These are phyloP conservation scores for Ammopiptanthus mongolicus DNA, from an alignment of 306 rosid species.

Conservation along the genomic window DNA sequence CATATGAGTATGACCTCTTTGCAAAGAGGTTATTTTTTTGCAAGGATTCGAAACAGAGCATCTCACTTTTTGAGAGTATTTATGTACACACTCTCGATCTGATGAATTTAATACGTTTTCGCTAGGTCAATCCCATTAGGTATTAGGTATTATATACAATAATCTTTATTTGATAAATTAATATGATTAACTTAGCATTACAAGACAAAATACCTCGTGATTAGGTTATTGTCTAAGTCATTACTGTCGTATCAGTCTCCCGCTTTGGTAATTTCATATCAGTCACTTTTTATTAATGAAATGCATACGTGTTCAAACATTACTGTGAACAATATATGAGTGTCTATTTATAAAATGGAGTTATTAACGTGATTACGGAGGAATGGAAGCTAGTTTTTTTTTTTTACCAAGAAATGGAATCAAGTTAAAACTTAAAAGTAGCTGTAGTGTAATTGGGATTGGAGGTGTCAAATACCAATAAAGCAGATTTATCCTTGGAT, in stretches of 20 bases:
- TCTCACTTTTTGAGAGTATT: too few species aligned
- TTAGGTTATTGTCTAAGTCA: not conserved
- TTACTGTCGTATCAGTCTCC: not conserved
- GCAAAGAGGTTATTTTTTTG: too few species aligned
- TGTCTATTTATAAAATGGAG: not conserved
- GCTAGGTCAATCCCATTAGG: too few species aligned
- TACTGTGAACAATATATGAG: not conserved
- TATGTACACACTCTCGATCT: too few species aligned
- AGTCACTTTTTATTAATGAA: not conserved
- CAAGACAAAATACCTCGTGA: not conserved
- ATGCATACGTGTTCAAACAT: not conserved
- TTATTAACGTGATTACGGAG: not conserved
- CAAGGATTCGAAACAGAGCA: too few species aligned
- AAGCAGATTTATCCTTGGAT: conserved; percentile 16
- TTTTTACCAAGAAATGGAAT: too few species aligned
- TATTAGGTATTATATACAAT: too few species aligned
- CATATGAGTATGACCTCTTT: too few species aligned
- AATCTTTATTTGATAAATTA: not conserved
- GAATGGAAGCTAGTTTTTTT: not conserved
- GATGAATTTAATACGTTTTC: too few species aligned
- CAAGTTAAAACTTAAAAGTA: not conserved
- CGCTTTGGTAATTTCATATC: too few species aligned
- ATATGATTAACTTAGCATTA: not conserved
- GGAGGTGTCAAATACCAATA: not conserved
- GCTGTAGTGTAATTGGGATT: not conserved